Evolutionary conservation across 305 asterid genomes (phyloP).

Genomic region (Fraxinus floribunda): DNA sequence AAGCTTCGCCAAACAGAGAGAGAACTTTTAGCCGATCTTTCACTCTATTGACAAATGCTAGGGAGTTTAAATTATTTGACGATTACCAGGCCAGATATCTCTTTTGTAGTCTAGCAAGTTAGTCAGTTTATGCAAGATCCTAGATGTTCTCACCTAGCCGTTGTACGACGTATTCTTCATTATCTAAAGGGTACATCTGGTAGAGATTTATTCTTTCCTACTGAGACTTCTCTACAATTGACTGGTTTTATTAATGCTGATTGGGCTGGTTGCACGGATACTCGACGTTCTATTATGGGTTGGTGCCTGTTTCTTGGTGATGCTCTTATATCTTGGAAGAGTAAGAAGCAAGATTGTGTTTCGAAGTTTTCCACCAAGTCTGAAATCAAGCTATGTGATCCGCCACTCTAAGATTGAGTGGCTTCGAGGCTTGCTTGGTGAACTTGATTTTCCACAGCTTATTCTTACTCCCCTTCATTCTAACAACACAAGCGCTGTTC

Average conservation of each 20-base stretch:
- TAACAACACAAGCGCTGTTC: background rate
- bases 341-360: background rate
- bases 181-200: background rate
- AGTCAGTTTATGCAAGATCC: background rate
- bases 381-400: slow-evolving; percentile 8
- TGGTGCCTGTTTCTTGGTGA: background rate
- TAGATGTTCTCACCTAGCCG: background rate
- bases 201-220: background rate
- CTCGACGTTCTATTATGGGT: background rate
- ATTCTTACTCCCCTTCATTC: background rate
- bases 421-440: background rate
- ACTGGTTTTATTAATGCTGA: background rate
- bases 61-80: background rate
- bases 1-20: background rate
- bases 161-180: background rate
- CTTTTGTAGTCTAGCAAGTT: background rate
- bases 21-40: background rate
- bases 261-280: background rate
- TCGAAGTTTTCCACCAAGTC: background rate
- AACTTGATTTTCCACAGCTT: background rate
- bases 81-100: background rate
- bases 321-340: background rate
- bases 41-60: background rate
- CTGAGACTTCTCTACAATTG: background rate
- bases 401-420: background rate